Base-by-base conservation (phyloP, 2,329 filamentous ascomycete genomes). In the Neonectria sp. region DNA sequence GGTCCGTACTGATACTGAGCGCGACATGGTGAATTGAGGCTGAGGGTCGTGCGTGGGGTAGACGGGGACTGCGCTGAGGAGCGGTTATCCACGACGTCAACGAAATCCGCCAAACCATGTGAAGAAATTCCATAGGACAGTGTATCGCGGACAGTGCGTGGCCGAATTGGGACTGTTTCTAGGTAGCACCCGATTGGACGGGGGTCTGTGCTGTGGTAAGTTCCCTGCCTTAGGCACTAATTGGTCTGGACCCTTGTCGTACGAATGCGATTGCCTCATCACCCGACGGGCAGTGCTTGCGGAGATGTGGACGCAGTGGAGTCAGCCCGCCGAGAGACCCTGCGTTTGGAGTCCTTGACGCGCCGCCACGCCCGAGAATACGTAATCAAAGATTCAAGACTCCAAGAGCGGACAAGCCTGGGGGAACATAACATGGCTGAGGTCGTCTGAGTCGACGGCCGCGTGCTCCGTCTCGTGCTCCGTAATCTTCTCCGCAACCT, bases 21-120 rank as follows among this genome's bases (percentile, higher is more conserved):
- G 78, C 56, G 78, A 80, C 79, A 81, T 81, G 65, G 65, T 72
- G 73, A 70, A 73, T 66, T 68, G 71, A 60, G 49, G 25, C 43
- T 51, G 29, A 48, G 56, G 48, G 58, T 64, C 43, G 58, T 67
- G 60, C 48, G 58, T 25, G 60, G 60, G 35, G 49, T 61, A 6
- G 37, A 40, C 27, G 13, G 52, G 37, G 11, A 43, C 60, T 55
- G 55, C 51, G 60, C 58, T 49, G 11, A 33, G 5, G 5, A 27
- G 43, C 13, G 48, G 45, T 55, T 69, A 63, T 70, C 65, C 67
- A 69, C 70, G 74, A 76, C 73, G 71, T 76, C 74, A 76, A 72
- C 66, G 63, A 73, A 73, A 45, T 21, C 8, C n/a, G 40, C 61
- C 46, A 15, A 3, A 33, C 27, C 29, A 37, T 46, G 52, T 62